Base-by-base conservation (phyloP, 257 asterid species). In the Striga asiatica region DNA sequence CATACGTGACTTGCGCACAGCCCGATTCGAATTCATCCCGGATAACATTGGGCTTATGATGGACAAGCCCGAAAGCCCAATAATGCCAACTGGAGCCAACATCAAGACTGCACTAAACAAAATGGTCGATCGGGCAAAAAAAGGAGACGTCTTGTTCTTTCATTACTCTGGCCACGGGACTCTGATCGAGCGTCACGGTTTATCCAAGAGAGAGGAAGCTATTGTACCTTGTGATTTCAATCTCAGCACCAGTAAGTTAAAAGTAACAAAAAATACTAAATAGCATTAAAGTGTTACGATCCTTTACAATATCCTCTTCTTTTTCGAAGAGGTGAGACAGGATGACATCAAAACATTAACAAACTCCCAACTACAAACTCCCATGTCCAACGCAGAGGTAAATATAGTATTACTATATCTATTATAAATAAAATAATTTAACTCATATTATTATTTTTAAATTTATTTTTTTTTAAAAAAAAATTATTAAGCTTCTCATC, bases 101-200 rank as follows among this genome's bases (percentile, higher is more conserved):
- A 75, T 88, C 69, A 85, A 71, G 79, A 68, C 54, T 31, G 85
- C 89, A 47, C 75, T 85, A 3, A 29, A 54, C 8, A 41, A 22
- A 17, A 78, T 82, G 92, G 73, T 82, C 31, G 87, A 75, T 60
- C 69, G n/a, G 56, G 92, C 89, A 46, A 61, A 74, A 28, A 61
- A 65, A 25, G 85, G 81, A 0, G 92, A 84, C 48, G 68, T 74
- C 37, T 66, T 88, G 64, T 75, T 78, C 75, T 78, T 82, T 56
- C 95, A 85, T 71, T 84, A 76, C 66, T 84, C 83, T 8, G 97
- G 97, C 24, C 97, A 84, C 46, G 95, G 88, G 9, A 78, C 91
- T 42, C 34, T 76, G 68, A 60, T 75, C 61, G 76, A 74, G 28
- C 50, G 71, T n/a, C 69, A 45, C 9, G 42, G 57, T 29, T 71